Percentiles rank a stretch among this genome's conserved stretches.
Evolutionary conservation across 1,284 basidiomycete species (phyloP).

Genomic region (Ustilago nuda): DNA sequence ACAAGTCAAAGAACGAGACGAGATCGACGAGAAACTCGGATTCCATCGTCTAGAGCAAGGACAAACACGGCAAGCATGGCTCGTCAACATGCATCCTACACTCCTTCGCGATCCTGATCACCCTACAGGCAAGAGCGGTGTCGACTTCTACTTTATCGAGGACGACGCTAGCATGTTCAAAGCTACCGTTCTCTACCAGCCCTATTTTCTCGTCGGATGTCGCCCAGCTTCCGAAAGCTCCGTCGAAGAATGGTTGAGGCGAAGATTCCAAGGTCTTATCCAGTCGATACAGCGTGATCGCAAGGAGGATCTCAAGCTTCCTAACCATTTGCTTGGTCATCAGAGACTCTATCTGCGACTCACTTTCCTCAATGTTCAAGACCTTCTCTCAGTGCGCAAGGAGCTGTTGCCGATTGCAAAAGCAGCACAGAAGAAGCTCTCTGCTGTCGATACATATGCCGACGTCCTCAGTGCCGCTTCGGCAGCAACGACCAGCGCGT

Average conservation of each 20-base stretch:
- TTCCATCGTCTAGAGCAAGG: conserved; percentile 73
- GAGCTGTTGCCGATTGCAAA: conserved; percentile 90
- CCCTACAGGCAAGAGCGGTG: conserved; percentile 74
- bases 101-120: conserved; percentile 78
- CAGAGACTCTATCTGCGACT: conserved; percentile 88
- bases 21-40: conserved; percentile 92
- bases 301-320: conserved; percentile 94
- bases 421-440: conserved; percentile 90
- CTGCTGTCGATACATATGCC: conserved; percentile 96
- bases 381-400: conserved; percentile 86
- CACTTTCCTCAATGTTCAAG: conserved; percentile 90
- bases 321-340: conserved; percentile 95
- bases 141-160: conserved; percentile 98
- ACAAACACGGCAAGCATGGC: conserved; percentile 75
- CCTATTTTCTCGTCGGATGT: conserved; percentile 93
- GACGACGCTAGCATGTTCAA: conserved; percentile 98
- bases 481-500: conserved; percentile 36
- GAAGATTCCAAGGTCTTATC: conserved; percentile 90
- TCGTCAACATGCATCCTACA: conserved; percentile 99
- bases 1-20: conserved; percentile 74
- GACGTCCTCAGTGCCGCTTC: conserved; percentile 81
- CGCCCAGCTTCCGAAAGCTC: conserved; percentile 83
- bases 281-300: conserved; percentile 78
- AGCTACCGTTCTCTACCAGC: conserved; percentile 89
- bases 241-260: conserved; percentile 95